Evolutionary conservation across 2,329 filamentous ascomycete species (phyloP).

Genomic region (Penicillium olsonii): DNA sequence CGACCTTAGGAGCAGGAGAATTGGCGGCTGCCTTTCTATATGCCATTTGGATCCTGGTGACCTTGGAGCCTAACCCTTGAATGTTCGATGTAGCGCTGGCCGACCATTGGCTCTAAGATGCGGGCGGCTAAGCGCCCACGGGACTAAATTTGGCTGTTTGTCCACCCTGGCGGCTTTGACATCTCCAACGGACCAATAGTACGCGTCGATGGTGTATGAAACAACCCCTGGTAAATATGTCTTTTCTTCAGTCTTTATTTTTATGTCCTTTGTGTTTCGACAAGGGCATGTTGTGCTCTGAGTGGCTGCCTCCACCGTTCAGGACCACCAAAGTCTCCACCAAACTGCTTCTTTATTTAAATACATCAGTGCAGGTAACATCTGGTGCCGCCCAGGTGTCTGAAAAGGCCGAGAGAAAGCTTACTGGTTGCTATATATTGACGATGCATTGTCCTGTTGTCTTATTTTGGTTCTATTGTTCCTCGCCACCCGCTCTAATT

Average conservation of each 20-base stretch:
- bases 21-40: too few relatives aligned
- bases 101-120: conserved; percentile 26
- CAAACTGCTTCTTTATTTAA: conserved; percentile 16
- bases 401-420: conserved; percentile 2
- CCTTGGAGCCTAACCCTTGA: not conserved
- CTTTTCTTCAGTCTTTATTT: conserved; percentile 17
- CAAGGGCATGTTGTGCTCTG: conserved; percentile 7
- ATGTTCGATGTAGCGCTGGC: conserved; percentile 2
- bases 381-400: conserved; percentile 16
- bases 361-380: conserved; percentile 3
- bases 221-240: conserved; percentile 17
- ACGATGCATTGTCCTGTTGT: conserved; percentile 8
- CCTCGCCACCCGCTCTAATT: conserved; percentile 1
- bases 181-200: conserved; percentile 16
- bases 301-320: conserved; percentile 15
- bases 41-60: too few relatives aligned
- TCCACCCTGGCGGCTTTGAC: conserved; percentile 19
- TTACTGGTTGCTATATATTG: conserved; percentile 10
- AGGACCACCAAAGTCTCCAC: conserved; percentile 11
- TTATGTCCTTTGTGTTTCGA: conserved; percentile 19
- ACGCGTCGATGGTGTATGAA: conserved; percentile 27
- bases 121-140: conserved; percentile 30
- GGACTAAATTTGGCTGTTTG: conserved; percentile 28
- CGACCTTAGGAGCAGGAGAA: too few relatives aligned
- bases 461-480: conserved; percentile 9